Percentiles rank a stretch among this genome's conserved stretches.
Conservation (phyloP, 208 protist species). For the Leishmania aethiopica region DNA sequence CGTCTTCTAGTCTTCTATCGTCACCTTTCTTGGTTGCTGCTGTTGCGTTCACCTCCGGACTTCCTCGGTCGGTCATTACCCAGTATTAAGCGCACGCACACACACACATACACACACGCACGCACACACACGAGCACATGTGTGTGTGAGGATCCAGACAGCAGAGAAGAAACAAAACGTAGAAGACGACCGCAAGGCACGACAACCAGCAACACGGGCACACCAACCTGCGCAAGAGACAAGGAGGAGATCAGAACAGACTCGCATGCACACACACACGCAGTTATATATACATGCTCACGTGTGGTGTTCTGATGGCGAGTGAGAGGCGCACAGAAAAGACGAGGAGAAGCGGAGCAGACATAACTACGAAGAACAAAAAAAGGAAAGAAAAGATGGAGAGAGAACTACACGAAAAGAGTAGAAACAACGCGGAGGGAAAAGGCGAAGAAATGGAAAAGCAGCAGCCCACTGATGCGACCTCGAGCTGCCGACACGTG, state of each 20-base stretch:
- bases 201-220: background rate
- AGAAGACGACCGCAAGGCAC: background rate
- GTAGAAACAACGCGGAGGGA: background rate
- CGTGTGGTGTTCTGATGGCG: background rate
- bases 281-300: constrained; percentile 11
- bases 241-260: background rate
- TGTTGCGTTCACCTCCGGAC: background rate
- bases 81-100: background rate
- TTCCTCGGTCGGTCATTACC: background rate
- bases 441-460: background rate
- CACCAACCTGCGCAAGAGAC: background rate
- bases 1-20: background rate
- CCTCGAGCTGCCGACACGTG: background rate
- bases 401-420: background rate
- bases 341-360: background rate
- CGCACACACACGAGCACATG: background rate
- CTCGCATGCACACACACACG: background rate
- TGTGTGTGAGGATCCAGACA: background rate
- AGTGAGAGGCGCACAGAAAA: background rate
- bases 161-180: constrained; percentile 10
- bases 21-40: background rate
- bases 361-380: background rate
- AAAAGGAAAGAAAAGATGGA: background rate
- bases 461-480: background rate
- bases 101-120: background rate